phyloP scores from a whole-genome alignment of 257 asterid species.

The Echites panduratus region DNA sequence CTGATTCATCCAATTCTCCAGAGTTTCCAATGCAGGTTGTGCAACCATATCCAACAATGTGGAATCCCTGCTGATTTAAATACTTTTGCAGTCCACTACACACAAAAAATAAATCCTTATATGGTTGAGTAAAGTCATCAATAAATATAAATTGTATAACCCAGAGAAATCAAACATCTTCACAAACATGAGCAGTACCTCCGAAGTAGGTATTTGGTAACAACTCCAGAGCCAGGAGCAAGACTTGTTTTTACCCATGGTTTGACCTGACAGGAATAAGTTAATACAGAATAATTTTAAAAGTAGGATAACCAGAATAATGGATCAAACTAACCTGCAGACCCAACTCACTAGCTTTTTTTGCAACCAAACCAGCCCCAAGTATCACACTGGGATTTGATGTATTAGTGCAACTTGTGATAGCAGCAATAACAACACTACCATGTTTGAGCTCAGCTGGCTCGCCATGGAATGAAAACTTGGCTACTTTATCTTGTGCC shows the following conservation, averaged over 20 bases:
- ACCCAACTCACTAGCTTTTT: constrained; percentile 84
- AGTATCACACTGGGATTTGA: constrained; percentile 98
- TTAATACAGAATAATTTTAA: constrained; percentile 13
- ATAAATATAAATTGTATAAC: neutral
- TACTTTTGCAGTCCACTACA: constrained; percentile 79
- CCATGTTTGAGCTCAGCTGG: constrained; percentile 95
- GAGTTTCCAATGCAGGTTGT: constrained; percentile 94
- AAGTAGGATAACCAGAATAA: neutral
- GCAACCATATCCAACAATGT: constrained; percentile 92
- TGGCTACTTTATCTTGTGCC: constrained; percentile 66
- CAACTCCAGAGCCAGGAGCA: constrained; percentile 98
- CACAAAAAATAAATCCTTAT: constrained; percentile 13
- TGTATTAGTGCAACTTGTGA: constrained; percentile 95
- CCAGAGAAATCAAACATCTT: constrained; percentile 5
- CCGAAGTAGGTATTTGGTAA: constrained; percentile 64
- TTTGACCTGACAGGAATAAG: constrained; percentile 56
- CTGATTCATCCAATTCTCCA: constrained; percentile 88
- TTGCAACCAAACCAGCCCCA: constrained; percentile 93
- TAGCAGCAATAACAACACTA: constrained; percentile 93
- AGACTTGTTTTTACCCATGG: constrained; percentile 99
- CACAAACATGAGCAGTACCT: constrained; percentile 42
- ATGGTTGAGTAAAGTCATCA: neutral
- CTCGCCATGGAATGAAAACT: constrained; percentile 76
- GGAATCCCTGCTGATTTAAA: constrained; percentile 85
- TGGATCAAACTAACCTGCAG: constrained; percentile 49